Evolutionary conservation across 352 stramenopile species (phyloP).

Genomic region (Proteromonas lacertae): DNA sequence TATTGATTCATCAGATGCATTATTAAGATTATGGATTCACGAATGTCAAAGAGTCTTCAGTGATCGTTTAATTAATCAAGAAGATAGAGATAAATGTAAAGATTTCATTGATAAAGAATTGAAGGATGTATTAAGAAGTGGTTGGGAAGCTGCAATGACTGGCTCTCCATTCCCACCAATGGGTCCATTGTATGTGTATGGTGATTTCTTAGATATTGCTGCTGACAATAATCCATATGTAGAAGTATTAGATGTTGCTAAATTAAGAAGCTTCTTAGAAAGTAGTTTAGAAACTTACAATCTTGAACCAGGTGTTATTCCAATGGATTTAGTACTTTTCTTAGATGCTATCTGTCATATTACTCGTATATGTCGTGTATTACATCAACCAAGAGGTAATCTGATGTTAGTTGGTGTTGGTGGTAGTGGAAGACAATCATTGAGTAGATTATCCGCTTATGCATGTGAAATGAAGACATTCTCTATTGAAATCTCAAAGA

Average conservation of each 20-base stretch:
- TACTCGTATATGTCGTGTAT: constrained; percentile 37
- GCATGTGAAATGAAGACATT: constrained; percentile 47
- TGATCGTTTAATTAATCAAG: constrained; percentile 30
- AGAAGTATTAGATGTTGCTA: constrained; percentile 8
- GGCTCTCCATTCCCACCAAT: constrained; percentile 42
- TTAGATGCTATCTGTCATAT: constrained; percentile 82
- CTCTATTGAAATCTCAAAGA: constrained; percentile 67
- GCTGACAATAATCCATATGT: constrained; percentile 2
- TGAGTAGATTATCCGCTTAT: constrained; percentile 43
- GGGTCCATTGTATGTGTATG: constrained; percentile 23
- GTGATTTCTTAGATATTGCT: constrained; percentile 18
- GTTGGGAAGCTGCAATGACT: constrained; percentile 18
- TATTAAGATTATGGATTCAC: constrained; percentile 46
- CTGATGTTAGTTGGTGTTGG: constrained; percentile 55
- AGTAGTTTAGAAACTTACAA: constrained; percentile 76
- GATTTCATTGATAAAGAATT: neutral
- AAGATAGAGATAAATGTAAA: neutral
- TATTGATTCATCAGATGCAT: constrained; percentile 21
- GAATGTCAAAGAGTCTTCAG: constrained; percentile 54
- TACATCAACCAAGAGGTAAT: constrained; percentile 45
- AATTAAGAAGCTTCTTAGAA: constrained; percentile 44
- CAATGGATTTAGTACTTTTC: constrained; percentile 91
- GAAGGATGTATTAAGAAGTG: neutral
- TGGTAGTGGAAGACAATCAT: constrained; percentile 39
- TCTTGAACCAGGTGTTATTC: constrained; percentile 48